Percentiles rank a stretch among this genome's conserved stretches.
Evolutionary conservation across 192 early-diverging fungal genomes (phyloP).

Genomic region (Dissophora globulifera): DNA sequence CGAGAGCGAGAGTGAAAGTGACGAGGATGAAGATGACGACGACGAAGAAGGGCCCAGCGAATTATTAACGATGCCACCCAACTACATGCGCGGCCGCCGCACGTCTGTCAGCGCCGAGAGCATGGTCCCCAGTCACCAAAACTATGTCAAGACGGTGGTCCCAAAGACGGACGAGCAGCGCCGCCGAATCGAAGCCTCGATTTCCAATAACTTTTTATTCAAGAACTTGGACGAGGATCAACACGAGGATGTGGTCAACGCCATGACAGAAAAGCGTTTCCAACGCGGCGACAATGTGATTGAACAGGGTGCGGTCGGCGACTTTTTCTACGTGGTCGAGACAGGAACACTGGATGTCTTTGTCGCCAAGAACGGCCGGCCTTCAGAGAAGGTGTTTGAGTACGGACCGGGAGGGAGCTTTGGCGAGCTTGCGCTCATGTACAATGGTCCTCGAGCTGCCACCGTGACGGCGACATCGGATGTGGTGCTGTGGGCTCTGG

Average conservation of each 20-base stretch:
- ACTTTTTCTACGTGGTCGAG: constrained; percentile 98
- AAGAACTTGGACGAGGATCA: constrained; percentile 95
- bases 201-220: constrained; percentile 94
- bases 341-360: constrained; percentile 92
- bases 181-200: constrained; percentile 80
- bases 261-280: constrained; percentile 94
- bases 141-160: constrained; percentile 87
- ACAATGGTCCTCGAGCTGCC: constrained; percentile 98
- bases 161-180: constrained; percentile 90
- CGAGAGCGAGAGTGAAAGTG: constrained; percentile 53
- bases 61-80: constrained; percentile 67
- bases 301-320: constrained; percentile 95
- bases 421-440: constrained; percentile 99
- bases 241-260: constrained; percentile 92
- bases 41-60: constrained; percentile 73
- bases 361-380: constrained; percentile 74
- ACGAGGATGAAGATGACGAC: constrained; percentile 65
- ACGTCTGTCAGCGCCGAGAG: constrained; percentile 97
- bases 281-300: constrained; percentile 80
- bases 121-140: constrained; percentile 89
- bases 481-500: constrained; percentile 95
- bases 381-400: constrained; percentile 78
- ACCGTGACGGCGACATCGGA: constrained; percentile 89
- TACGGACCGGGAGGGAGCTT: constrained; percentile 91
- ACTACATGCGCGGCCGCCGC: constrained; percentile 89